Percentiles rank a stretch among this genome's conserved stretches.
Conservation (phyloP, 495 filamentous ascomycete species). For the Bathelium albidoporum region DNA sequence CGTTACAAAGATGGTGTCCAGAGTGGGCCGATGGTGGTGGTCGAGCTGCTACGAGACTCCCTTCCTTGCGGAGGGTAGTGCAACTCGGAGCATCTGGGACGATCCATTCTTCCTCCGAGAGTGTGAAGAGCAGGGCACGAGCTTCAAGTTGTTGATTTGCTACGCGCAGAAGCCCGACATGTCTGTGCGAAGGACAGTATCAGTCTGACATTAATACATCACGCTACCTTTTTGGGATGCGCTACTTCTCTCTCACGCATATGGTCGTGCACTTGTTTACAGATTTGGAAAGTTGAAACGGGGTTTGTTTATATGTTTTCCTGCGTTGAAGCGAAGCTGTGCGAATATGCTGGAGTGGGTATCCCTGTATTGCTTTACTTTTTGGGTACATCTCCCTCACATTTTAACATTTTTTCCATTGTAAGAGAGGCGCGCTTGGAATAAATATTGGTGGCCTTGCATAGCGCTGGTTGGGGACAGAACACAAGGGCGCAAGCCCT, state of each 20-base stretch:
- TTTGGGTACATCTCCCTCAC: neutral
- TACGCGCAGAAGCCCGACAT: slow-evolving; percentile 74
- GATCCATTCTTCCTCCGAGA: slow-evolving; percentile 68
- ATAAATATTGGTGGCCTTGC: neutral
- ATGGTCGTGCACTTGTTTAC: neutral
- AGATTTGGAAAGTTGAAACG: neutral
- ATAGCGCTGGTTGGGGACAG: neutral
- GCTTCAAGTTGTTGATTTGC: slow-evolving; percentile 82
- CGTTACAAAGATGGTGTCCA: slow-evolving; percentile 83
- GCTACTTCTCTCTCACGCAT: neutral
- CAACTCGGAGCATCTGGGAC: slow-evolving; percentile 61
- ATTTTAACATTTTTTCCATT: neutral
- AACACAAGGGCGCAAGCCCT: neutral
- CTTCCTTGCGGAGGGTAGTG: slow-evolving; percentile 43
- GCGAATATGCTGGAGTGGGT: neutral
- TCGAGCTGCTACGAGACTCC: slow-evolving; percentile 74
- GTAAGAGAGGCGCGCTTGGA: neutral
- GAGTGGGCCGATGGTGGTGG: slow-evolving; percentile 96
- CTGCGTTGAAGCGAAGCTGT: neutral
- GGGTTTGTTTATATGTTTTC: neutral
- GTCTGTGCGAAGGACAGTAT: slow-evolving; percentile 47
- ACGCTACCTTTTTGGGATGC: no score
- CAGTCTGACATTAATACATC: slow-evolving; percentile 33
- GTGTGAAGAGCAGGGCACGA: slow-evolving; percentile 75
- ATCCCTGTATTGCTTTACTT: neutral